Evolutionary conservation across 345 rosid species (phyloP).

Genomic region (Salix caprea): DNA sequence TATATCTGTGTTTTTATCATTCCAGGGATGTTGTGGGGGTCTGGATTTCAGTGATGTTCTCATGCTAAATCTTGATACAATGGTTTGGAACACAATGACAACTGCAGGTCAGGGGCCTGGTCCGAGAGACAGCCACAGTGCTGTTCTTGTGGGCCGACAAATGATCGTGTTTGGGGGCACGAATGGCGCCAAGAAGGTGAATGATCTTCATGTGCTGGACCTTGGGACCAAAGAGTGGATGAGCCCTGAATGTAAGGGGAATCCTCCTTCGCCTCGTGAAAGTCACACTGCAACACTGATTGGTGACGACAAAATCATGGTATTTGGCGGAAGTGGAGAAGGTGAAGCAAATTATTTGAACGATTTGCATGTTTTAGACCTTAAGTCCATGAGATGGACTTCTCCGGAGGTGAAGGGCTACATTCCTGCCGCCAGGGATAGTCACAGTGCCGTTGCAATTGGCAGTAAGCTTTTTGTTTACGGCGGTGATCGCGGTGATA

Average conservation of each 20-base stretch:
- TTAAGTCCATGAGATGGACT: constrained; percentile 58
- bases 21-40: constrained; percentile 77
- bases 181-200: constrained; percentile 63
- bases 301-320: constrained; percentile 41
- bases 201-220: constrained; percentile 60
- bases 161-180: constrained; percentile 79
- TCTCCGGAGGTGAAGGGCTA: constrained; percentile 52
- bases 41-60: constrained; percentile 67
- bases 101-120: constrained; percentile 69
- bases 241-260: constrained; percentile 41
- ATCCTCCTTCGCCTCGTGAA: constrained; percentile 59
- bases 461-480: constrained; percentile 49
- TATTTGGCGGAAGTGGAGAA: constrained; percentile 82
- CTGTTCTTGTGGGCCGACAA: constrained; percentile 48
- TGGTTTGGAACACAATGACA: constrained; percentile 49
- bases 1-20: background rate
- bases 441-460: constrained; percentile 55
- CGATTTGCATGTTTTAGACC: constrained; percentile 61
- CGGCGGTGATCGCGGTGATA: constrained; percentile 72
- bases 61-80: constrained; percentile 41
- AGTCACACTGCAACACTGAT: constrained; percentile 67
- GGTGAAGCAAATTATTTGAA: constrained; percentile 72
- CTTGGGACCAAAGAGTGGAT: constrained; percentile 54
- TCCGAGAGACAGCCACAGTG: constrained; percentile 74
- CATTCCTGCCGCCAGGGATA: constrained; percentile 66